Percentiles rank a stretch among this genome's conserved stretches.
These are phyloP conservation scores for Catunica adiposa DNA, from an alignment of 2,329 filamentous ascomycete species.

Conservation along the genomic window DNA sequence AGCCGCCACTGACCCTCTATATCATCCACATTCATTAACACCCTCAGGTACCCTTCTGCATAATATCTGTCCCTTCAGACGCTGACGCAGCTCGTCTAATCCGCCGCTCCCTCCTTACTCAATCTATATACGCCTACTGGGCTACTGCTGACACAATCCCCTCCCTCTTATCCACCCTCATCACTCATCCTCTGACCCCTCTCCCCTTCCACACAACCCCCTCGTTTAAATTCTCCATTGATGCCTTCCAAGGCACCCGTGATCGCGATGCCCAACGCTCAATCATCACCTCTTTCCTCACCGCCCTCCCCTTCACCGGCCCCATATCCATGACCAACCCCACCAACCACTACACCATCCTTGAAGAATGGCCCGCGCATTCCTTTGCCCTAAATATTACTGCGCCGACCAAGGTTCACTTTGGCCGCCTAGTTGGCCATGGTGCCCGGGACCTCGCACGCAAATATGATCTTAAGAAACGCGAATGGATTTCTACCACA, in stretches of 20 bases:
- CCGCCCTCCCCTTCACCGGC: slow-evolving; percentile 61
- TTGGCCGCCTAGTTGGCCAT: slow-evolving; percentile 54
- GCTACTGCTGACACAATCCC: slow-evolving; percentile 51
- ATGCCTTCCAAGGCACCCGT: slow-evolving; percentile 65
- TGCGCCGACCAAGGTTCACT: slow-evolving; percentile 25
- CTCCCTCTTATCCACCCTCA: slow-evolving; percentile 40
- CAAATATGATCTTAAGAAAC: slow-evolving; percentile 80
- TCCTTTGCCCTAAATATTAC: slow-evolving; percentile 38
- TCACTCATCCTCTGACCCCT: neutral
- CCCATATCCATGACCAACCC: slow-evolving; percentile 60
- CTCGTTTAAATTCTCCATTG: slow-evolving; percentile 72
- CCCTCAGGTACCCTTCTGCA: slow-evolving; percentile 65
- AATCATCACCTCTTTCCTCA: slow-evolving; percentile 62
- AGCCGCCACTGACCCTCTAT: slow-evolving; percentile 21
- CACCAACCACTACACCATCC: slow-evolving; percentile 59
- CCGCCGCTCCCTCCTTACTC: slow-evolving; percentile 61
- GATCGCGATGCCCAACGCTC: slow-evolving; percentile 44
- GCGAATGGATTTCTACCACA: slow-evolving; percentile 85
- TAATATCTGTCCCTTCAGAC: slow-evolving; percentile 51
- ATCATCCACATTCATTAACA: slow-evolving; percentile 15
- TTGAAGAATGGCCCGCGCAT: slow-evolving; percentile 60
- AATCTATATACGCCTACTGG: slow-evolving; percentile 83
- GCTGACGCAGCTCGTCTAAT: slow-evolving; percentile 51
- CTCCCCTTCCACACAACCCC: slow-evolving; percentile 35
- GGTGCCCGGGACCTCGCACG: slow-evolving; percentile 51